Base-by-base conservation (phyloP, 352 stramenopile genomes). In the Phytophthora gonapodyides region DNA sequence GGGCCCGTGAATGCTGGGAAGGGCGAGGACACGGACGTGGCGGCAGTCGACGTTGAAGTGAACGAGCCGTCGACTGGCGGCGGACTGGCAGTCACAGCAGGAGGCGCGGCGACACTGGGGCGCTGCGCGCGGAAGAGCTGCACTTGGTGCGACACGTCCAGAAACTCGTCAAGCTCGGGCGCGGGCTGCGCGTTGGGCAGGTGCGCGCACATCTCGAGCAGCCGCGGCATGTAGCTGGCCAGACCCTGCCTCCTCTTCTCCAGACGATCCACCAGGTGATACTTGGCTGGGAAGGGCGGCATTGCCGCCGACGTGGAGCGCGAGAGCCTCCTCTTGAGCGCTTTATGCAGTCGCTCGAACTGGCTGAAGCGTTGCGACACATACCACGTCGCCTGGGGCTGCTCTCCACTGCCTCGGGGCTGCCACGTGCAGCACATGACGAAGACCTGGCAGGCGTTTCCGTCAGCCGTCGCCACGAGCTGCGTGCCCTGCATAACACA, bases 301-400 rank as follows among this genome's bases (percentile, higher is more conserved):
- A 80, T 36, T 43, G 50, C 52, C 16, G 42, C 44, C 35, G 48
- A 34, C 9, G 60, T 57, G 8, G 53, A 67, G 34, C 48, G 63
- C n/a, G 63, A 19, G 15, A 76, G 44, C 15, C 52, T 69, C 51
- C 50, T 64, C 34, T 70, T 73, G 10, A 80, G 41, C 30, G 43
- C 50, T 37, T 75, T 71, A 47, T 80, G 68, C 57, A 80, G 54
- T 35, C 42, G 55, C 53, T 80, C 71, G 43, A 80, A 80, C n/a
- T 76, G 67, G 42, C 68, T 75, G 53, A 80, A 80, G 47, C 71
- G 71, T 62, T 80, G 71, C 17, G 71, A 80, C 17, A 80, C 71
- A 38, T 71, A 77, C 71, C 71, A 80, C 12, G 57, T 77, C 17
- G 68, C 56, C 40, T 64, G 30, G 16, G 19, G 24, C 16, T 61